phyloP scores from a whole-genome alignment of 1,284 basidiomycete genomes.

The Puccinia sorghi region DNA sequence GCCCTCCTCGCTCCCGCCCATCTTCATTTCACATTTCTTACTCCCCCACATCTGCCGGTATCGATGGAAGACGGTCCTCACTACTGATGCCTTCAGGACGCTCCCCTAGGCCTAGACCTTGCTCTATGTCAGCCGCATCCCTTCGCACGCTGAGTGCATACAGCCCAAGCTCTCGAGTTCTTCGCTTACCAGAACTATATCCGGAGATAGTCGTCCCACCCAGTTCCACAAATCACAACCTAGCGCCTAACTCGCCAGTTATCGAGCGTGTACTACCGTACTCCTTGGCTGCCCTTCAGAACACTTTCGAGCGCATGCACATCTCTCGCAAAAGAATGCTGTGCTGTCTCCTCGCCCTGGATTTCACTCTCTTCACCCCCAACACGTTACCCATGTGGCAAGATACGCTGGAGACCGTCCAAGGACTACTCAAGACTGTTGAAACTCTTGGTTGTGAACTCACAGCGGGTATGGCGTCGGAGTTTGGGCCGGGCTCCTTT shows the following conservation, averaged over 20 bases:
- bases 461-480: slow-evolving; percentile 26
- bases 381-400: slow-evolving; percentile 26
- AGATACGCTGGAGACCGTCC: slow-evolving; percentile 9
- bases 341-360: slow-evolving; percentile 36
- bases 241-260: background rate
- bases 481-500: slow-evolving; percentile 47
- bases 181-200: background rate
- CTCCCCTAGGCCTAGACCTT: background rate
- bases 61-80: background rate
- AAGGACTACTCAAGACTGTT: slow-evolving; percentile 14
- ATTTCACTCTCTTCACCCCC: slow-evolving; percentile 18
- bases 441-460: slow-evolving; percentile 11
- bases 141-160: background rate
- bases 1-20: background rate
- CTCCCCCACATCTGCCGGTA: background rate
- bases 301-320: slow-evolving; percentile 34
- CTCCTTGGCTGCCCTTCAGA: slow-evolving; percentile 25
- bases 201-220: background rate
- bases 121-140: slow-evolving; percentile 3
- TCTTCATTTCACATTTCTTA: background rate
- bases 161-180: background rate
- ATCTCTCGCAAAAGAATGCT: slow-evolving; percentile 28
- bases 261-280: slow-evolving; percentile 16
- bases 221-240: background rate
- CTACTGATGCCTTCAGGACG: background rate